Evolutionary conservation across 1,284 basidiomycete species (phyloP), one percentile per base, ranked within the genome.

Genomic region (Cryptococcus sp.): DNA sequence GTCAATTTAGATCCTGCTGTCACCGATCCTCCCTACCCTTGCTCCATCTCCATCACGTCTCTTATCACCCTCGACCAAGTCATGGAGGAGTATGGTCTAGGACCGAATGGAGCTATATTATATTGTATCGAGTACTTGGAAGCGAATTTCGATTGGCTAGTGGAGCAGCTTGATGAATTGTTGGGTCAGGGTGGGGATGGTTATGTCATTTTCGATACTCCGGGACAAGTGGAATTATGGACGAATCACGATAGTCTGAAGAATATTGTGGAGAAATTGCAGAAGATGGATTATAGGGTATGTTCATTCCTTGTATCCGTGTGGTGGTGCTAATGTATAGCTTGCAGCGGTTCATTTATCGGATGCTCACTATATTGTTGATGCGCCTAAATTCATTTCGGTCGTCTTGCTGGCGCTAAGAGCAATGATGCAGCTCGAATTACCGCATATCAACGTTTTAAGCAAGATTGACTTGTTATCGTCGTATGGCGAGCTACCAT

Each of bases 101-200:
- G 96, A 0, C 96, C 96, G 0, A 99, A 99, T 62, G 96, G 96
- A 4, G 94, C 85, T 2, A 92, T 98, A 86, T 78, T 98, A 16
- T 98, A 93, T 70, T 94, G 91, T 71, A 88, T 98, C 81, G 96
- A 98, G 72, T 98, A 98, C 71, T 82, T 99, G 21, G 93, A 98
- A 67, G 85, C 82, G 22, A 98, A 98, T 73, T 83, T 87, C 62
- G 93, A 98, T 72, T 99, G 96, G 96, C 81, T 99, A 22, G 85
- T 91, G 52, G 72, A 76, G 40, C 75, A 84, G 44, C 74, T 98
- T 62, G 80, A 80, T 51, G 82, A 82, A 63, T 76, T 90, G 66
- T 56, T 64, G 21, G 55, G 39, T 7, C 36, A 52, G 18, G 56
- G 59, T 28, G 59, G 71, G 42, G 62, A 69, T 57, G 66, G 66